Conservation (phyloP, 116 monocot species). For the Dioscorea cayenensis region DNA sequence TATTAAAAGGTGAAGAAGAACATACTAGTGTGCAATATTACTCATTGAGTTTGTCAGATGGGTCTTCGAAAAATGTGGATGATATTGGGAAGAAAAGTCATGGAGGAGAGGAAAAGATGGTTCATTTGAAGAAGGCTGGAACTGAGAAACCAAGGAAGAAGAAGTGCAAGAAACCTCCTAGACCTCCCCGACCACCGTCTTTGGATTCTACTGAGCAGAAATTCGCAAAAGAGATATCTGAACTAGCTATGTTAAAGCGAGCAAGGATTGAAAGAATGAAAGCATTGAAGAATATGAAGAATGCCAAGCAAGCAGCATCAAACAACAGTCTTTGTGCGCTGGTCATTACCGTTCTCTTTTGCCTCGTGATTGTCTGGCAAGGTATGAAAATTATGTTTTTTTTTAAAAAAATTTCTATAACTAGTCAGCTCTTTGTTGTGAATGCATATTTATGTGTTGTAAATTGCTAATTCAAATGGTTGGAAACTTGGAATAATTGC, state of each 20-base stretch:
- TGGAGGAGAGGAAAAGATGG: constrained; percentile 14
- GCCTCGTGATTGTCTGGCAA: constrained; percentile 31
- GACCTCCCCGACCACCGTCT: constrained; percentile 21
- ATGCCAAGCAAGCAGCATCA: constrained; percentile 11
- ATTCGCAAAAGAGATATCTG: constrained; percentile 19
- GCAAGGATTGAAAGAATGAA: constrained; percentile 33
- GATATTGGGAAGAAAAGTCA: neutral
- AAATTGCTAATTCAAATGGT: too few relatives aligned
- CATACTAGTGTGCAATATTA: neutral
- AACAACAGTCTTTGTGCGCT: constrained; percentile 18
- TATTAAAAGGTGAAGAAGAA: constrained; percentile 4
- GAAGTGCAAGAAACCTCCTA: constrained; percentile 27
- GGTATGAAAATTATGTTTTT: constrained; percentile 9
- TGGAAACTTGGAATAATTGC: too few relatives aligned
- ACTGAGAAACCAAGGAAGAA: constrained; percentile 18
- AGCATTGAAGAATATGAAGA: constrained; percentile 28
- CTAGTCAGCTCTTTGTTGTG: too few relatives aligned
- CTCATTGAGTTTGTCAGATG: neutral
- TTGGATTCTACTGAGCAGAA: constrained; percentile 22
- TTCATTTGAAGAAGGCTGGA: constrained; percentile 8
- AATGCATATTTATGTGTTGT: too few relatives aligned
- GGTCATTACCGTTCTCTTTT: constrained; percentile 27
- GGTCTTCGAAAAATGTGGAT: neutral
- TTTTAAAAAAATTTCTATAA: too few relatives aligned
- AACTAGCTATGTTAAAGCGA: constrained; percentile 26